Evolutionary conservation across 2,329 filamentous ascomycete species (phyloP), one percentile per base, ranked within the genome.

Genomic region (Diplodia corticola): DNA sequence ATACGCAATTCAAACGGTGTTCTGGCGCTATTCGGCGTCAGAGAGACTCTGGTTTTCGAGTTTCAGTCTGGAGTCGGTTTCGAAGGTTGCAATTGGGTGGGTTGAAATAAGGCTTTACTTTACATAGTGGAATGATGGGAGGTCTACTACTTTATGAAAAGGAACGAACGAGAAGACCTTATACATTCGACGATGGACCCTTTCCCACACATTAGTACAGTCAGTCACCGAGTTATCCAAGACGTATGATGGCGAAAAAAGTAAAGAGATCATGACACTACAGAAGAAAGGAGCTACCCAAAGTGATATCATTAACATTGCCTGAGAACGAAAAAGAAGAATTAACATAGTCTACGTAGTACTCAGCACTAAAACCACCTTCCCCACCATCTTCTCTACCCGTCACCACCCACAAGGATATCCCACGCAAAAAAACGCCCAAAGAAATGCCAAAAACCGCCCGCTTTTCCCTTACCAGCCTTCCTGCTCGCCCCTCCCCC

Each of bases 51-150:
- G 20, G 15, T 30, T 46, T 60, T 60, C 33, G 30, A 28, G 15
- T 50, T 50, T 50, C 33, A 20, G 51, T 33, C 51, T 37, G 51
- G 51, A 55, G 51, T 55, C 51, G 37, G 4, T 22, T 55, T 55
- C 20, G 24, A 30, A 9, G 33, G 51, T 37, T 55, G 28, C 40
- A 44, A 35, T 17, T 30, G 50, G 26, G 50, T n/a, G 12, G 26
- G 15, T 6, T 26, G 26, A 50, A 24, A 28, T 26, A 12, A 6
- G 50, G 26, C 22, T 59, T 46, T 28, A 20, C 26, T 20, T 15
- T 26, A 17, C 33, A 40, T 22, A 61, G 13, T 28, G 57, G 15
- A 40, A 46, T 49, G 44, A 30, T 28, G 26, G 28, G n/a, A 5
- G 37, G 30, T 20, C 33, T 55, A 10, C 48, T 24, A 22, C 33